Percentiles rank a stretch among this genome's conserved stretches.
Evolutionary conservation across 805 yeast species (phyloP).

Genomic region (Kuraishia floccosa): DNA sequence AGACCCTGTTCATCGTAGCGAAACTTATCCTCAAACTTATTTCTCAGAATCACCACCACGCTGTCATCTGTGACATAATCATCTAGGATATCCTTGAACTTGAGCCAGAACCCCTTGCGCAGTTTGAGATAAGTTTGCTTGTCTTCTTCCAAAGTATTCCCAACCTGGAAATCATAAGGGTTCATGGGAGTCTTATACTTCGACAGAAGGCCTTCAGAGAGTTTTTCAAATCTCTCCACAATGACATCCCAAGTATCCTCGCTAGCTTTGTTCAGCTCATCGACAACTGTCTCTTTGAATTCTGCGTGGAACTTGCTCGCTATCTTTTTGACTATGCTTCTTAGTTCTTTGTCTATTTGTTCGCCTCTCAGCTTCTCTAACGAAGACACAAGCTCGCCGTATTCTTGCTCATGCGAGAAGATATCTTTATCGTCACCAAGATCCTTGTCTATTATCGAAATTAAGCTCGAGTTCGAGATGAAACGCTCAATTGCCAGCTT

Average conservation of each 20-base stretch:
- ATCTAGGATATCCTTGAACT: conserved; percentile 44
- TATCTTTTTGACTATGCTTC: conserved; percentile 26
- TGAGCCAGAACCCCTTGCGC: conserved; percentile 50
- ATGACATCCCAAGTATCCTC: conserved; percentile 52
- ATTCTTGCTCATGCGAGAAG: conserved; percentile 19
- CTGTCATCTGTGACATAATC: conserved; percentile 58
- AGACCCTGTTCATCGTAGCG: conserved; percentile 74
- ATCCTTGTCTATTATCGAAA: conserved; percentile 17
- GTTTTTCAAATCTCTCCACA: conserved; percentile 26
- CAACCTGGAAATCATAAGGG: conserved; percentile 53
- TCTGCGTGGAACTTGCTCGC: conserved; percentile 32
- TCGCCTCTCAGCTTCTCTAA: conserved; percentile 18
- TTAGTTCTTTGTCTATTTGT: conserved; percentile 27
- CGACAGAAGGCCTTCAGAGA: conserved; percentile 16
- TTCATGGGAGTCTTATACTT: conserved; percentile 14
- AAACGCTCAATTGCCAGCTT: conserved; percentile 14
- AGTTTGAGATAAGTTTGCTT: conserved; percentile 27
- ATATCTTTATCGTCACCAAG: conserved; percentile 6
- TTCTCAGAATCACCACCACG: conserved; percentile 55
- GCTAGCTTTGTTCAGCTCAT: conserved; percentile 36
- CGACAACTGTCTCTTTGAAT: conserved; percentile 40
- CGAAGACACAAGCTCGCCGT: conserved; percentile 18
- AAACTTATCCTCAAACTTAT: conserved; percentile 72
- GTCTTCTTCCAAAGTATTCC: conserved; percentile 35
- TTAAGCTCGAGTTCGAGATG: conserved; percentile 18